Evolutionary conservation across 2,329 filamentous ascomycete genomes (phyloP).

Genomic region (Alternaria sp.): DNA sequence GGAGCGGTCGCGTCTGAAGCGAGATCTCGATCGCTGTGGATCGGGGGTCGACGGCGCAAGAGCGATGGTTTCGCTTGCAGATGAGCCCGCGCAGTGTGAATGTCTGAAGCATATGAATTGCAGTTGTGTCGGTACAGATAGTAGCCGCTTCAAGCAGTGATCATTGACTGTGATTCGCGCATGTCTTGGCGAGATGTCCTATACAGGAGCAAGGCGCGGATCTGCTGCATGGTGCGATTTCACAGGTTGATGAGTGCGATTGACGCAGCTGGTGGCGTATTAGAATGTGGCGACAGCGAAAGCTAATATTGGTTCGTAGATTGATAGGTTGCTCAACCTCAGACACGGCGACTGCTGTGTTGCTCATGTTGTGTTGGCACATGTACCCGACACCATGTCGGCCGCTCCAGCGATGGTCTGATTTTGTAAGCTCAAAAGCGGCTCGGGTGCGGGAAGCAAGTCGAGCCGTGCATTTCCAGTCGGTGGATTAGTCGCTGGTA

Average conservation of each 20-base stretch:
- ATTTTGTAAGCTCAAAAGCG: slow-evolving; percentile 19
- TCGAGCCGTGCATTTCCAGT: slow-evolving; percentile 22
- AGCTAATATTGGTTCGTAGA: slow-evolving; percentile 22
- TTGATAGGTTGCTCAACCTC: slow-evolving; percentile 28
- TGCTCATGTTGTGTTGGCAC: slow-evolving; percentile 29
- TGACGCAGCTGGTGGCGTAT: slow-evolving; percentile 1
- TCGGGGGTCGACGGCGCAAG: slow-evolving; percentile 1
- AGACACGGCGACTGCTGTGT: slow-evolving; percentile 19
- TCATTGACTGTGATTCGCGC: slow-evolving; percentile 10
- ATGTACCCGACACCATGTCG: slow-evolving; percentile 13
- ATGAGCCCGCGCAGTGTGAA: background rate
- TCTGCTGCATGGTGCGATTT: slow-evolving; percentile 2
- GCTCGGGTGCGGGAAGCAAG: slow-evolving; percentile 28
- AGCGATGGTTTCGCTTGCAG: slow-evolving; percentile 7
- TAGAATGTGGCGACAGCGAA: slow-evolving; percentile 23
- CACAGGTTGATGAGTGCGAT: slow-evolving; percentile 8
- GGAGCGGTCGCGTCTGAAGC: slow-evolving; percentile 7
- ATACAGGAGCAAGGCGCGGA: slow-evolving; percentile 14
- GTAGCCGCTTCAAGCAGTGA: slow-evolving; percentile 6
- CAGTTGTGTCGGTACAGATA: background rate
- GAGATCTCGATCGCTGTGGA: slow-evolving; percentile 11
- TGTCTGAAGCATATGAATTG: background rate
- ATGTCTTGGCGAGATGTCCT: slow-evolving; percentile 31
- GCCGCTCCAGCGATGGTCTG: slow-evolving; percentile 15
- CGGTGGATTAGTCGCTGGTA: slow-evolving; percentile 4